Evolutionary conservation across 73 alveolate species (phyloP).

Genomic region (Tetrahymena borealis): DNA sequence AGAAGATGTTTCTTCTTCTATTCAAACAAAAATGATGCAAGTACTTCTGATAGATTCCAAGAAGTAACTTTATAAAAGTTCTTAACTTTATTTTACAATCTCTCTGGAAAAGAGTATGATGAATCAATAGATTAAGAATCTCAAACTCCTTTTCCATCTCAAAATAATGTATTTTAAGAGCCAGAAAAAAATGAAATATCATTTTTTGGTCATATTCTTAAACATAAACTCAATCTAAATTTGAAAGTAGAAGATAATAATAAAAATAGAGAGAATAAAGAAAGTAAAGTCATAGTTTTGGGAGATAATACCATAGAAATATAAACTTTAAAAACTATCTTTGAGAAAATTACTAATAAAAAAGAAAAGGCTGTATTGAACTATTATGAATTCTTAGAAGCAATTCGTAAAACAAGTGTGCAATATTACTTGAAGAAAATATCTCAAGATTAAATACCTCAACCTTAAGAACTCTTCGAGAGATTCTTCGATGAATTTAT

Average conservation of each 20-base stretch:
- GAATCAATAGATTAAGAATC: background rate
- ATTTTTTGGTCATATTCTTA: background rate
- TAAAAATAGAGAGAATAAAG: background rate
- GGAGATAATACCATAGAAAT: background rate
- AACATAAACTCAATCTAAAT: background rate
- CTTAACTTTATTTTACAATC: background rate
- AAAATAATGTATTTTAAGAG: background rate
- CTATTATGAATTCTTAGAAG: background rate
- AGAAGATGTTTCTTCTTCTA: background rate
- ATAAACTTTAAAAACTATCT: background rate
- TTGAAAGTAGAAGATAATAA: background rate
- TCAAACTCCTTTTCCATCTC: background rate
- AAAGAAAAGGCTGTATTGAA: background rate
- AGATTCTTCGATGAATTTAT: background rate
- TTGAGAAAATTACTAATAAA: background rate
- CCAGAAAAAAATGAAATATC: background rate
- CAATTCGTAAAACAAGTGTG: background rate
- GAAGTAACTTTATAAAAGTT: background rate
- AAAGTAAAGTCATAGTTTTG: background rate
- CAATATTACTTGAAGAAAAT: background rate
- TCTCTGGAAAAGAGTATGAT: background rate
- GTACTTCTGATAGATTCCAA: background rate
- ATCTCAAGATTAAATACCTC: background rate
- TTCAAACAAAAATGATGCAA: background rate
- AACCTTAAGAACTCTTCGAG: background rate